These are phyloP conservation scores for Dioszegia crocea DNA, from an alignment of 768 basidiomycete genomes.

Conservation along the genomic window DNA sequence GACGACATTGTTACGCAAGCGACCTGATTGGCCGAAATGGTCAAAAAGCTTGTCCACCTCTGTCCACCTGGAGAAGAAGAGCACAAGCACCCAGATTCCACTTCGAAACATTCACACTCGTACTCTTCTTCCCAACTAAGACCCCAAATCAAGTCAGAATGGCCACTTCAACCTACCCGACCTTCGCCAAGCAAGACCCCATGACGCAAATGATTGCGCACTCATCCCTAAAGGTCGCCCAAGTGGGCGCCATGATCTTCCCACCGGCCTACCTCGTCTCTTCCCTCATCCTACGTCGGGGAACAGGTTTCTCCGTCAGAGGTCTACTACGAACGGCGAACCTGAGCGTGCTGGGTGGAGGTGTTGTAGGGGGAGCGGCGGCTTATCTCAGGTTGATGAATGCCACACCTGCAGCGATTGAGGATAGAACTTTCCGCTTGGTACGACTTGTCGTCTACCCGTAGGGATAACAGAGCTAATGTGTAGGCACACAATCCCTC, in stretches of 20 bases:
- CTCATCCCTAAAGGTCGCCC: slow-evolving; percentile 39
- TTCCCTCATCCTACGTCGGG: slow-evolving; percentile 18
- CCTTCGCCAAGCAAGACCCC: slow-evolving; percentile 19
- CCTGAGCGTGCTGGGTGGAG: slow-evolving; percentile 18
- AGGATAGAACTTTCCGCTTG: slow-evolving; percentile 28
- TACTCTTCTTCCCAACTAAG: too few relatives aligned
- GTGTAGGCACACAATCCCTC: slow-evolving; percentile 19
- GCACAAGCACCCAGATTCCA: too few relatives aligned
- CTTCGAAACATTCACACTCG: too few relatives aligned
- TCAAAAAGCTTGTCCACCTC: too few relatives aligned
- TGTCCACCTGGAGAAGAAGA: too few relatives aligned
- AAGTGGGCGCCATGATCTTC: slow-evolving; percentile 32
- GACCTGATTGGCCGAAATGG: neutral
- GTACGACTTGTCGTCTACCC: slow-evolving; percentile 21
- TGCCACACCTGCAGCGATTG: slow-evolving; percentile 29
- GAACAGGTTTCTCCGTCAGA: slow-evolving; percentile 30
- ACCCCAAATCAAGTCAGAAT: slow-evolving; percentile 5
- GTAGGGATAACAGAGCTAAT: neutral
- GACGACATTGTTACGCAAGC: neutral
- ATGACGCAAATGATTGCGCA: slow-evolving; percentile 39
- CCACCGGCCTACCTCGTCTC: slow-evolving; percentile 42
- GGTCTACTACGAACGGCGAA: slow-evolving; percentile 25
- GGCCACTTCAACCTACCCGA: slow-evolving; percentile 25
- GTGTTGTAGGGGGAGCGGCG: slow-evolving; percentile 22
- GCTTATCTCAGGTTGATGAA: slow-evolving; percentile 27